These are phyloP conservation scores for Boeremia lycopersici DNA, from an alignment of 2,329 filamentous ascomycete genomes.

Conservation along the genomic window DNA sequence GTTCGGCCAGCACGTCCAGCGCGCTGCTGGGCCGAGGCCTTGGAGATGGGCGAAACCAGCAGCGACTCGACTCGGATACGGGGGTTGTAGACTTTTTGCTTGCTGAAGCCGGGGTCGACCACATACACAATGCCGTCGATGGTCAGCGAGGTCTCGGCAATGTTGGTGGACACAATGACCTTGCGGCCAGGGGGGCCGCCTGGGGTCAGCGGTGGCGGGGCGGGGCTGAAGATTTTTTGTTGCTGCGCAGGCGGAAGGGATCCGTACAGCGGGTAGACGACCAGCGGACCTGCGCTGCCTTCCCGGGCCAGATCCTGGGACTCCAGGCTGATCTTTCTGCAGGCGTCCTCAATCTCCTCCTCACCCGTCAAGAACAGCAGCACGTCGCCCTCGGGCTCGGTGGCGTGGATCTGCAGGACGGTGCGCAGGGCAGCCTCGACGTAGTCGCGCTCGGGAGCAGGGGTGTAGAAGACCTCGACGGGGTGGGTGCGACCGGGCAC, in stretches of 20 bases:
- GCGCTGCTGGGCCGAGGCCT: conserved; percentile 94
- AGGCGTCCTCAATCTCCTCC: conserved; percentile 97
- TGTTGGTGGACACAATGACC: conserved; percentile 93
- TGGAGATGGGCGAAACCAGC: conserved; percentile 96
- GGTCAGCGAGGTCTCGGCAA: conserved; percentile 95
- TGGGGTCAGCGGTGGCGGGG: conserved; percentile 72
- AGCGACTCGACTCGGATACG: conserved; percentile 95
- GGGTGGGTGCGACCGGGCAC: conserved; percentile 95
- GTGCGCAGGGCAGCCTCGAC: conserved; percentile 94
- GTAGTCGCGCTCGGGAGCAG: conserved; percentile 94
- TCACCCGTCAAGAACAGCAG: conserved; percentile 95
- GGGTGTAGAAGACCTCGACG: conserved; percentile 98
- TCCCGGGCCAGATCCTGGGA: conserved; percentile 90
- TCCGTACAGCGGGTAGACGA: conserved; percentile 92
- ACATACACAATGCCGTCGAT: conserved; percentile 99
- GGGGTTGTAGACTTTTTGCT: conserved; percentile 99
- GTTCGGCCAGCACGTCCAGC: conserved; percentile 99
- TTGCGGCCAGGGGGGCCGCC: conserved; percentile 91
- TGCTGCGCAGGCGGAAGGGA: conserved; percentile 91
- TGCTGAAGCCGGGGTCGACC: conserved; percentile 98
- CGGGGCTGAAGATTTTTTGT: conserved; percentile 91
- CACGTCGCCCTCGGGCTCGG: conserved; percentile 90
- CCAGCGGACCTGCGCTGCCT: conserved; percentile 86
- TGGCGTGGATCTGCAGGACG: conserved; percentile 94
- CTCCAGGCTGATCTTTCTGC: conserved; percentile 87